Evolutionary conservation across 2,329 filamentous ascomycete genomes (phyloP), one percentile per base, ranked within the genome.

Genomic region (Cucurbitaria berberidis): DNA sequence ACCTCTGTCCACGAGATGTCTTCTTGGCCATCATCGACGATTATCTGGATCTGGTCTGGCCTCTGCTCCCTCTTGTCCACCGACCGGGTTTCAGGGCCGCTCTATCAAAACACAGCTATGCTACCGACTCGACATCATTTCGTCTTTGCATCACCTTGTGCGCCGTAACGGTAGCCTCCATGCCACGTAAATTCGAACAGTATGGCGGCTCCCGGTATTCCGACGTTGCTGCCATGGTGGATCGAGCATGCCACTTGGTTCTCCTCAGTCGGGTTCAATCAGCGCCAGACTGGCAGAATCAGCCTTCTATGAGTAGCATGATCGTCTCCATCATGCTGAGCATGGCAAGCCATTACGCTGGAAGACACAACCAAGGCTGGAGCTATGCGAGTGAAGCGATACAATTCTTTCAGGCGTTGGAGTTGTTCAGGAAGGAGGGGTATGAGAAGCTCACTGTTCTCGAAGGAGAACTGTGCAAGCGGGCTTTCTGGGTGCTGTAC

Each of bases 361-460:
- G 54, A 6, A 26, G 51, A 9, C 24, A 46, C 13, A 61, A 58
- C 44, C 55, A 58, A 42, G 58, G 58, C 2, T 58, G 58, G 57
- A 49, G 48, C 5, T 61, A 61, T 34, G 58, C 55, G 6, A 58
- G 51, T 40, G 58, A 61, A 44, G 55, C 58, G 1, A 56, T 61
- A 13, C 55, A 58, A 15, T 61, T 56, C 42, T 61, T 61, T 24
- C 41, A 55, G 4, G 43, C 55, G 13, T 40, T 61, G 18, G 55
- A 54, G 27, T 39, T 61, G 19, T 61, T 39, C 42, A 50, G 58
- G n/a, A 51, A 47, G 22, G 50, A 57, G 44, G 53, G 44, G 18
- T 62, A 59, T 45, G 45, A 41, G 30, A 16, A 24, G 7, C 36
- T 62, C 34, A 43, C 22, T 24, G 11, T 24, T 11, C 40, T 54